These are phyloP conservation scores for Phalaenopsis hybrid DNA, from an alignment of 116 monocot genomes.

Conservation along the genomic window DNA sequence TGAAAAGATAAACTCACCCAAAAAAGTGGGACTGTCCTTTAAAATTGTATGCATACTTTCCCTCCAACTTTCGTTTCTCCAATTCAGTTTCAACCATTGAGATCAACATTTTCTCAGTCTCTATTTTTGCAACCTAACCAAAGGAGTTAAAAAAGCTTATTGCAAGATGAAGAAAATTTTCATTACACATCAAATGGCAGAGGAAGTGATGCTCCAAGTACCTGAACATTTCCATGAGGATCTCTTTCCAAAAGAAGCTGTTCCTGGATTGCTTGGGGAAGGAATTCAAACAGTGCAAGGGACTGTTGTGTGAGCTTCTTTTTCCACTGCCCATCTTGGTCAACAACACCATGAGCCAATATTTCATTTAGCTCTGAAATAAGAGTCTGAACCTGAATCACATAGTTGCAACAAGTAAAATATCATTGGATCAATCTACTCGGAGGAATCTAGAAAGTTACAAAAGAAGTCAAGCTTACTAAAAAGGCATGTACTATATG, in stretches of 20 bases:
- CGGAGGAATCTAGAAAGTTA: neutral
- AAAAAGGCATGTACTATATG: neutral
- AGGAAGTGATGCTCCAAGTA: constrained; percentile 5
- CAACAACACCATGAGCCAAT: no score
- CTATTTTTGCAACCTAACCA: constrained; percentile 90
- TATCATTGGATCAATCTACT: neutral
- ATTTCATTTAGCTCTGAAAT: no score
- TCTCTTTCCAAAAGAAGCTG: no score
- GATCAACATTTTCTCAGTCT: constrained; percentile 98
- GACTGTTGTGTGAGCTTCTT: no score
- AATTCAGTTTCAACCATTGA: constrained; percentile 94
- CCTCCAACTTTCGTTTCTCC: constrained; percentile 67
- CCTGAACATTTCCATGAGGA: constrained; percentile 36
- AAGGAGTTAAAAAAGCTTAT: neutral
- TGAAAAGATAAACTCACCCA: constrained; percentile 43
- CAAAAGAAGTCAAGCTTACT: neutral
- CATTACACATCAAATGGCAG: neutral
- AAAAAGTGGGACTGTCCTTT: constrained; percentile 98
- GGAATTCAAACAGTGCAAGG: no score
- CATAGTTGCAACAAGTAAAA: neutral
- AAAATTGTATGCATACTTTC: constrained; percentile 62
- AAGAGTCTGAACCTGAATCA: constrained; percentile 53
- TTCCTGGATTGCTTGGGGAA: no score
- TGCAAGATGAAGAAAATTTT: neutral
- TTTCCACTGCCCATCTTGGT: no score